phyloP scores from a whole-genome alignment of 331 rosid species.

The Rosa hybrid region DNA sequence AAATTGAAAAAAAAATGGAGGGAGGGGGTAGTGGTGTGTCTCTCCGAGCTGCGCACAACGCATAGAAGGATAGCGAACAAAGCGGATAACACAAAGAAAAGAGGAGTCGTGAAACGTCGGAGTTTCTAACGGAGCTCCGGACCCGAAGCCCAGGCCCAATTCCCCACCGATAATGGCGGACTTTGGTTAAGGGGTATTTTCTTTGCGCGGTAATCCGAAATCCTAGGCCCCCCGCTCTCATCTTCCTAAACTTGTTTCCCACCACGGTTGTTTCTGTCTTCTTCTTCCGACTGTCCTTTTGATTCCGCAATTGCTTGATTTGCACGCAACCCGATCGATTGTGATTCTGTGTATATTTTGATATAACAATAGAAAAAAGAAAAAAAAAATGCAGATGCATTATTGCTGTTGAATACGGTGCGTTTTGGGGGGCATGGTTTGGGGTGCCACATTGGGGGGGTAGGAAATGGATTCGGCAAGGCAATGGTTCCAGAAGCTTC shows the following conservation, averaged over 20 bases:
- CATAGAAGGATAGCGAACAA: slow-evolving; percentile 7
- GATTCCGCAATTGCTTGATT: background rate
- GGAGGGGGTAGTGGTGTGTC: background rate
- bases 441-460: background rate
- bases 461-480: slow-evolving; percentile 75
- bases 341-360: too few species aligned
- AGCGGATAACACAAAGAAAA: slow-evolving; percentile 14
- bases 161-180: slow-evolving; percentile 23
- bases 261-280: background rate
- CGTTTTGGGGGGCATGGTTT: slow-evolving; percentile 1
- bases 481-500: slow-evolving; percentile 82
- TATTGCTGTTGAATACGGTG: background rate
- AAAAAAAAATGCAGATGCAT: slow-evolving; percentile 5
- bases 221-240: slow-evolving; percentile 9
- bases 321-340: background rate
- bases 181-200: slow-evolving; percentile 34
- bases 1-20: background rate
- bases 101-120: background rate
- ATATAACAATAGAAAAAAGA: too few species aligned
- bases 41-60: slow-evolving; percentile 5
- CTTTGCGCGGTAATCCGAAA: slow-evolving; percentile 44
- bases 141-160: slow-evolving; percentile 23
- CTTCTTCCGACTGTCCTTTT: background rate
- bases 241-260: slow-evolving; percentile 4
- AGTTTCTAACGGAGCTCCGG: slow-evolving; percentile 13